Conservation (phyloP, 73 alveolate species). For the Tetrahymena elliotti region DNA sequence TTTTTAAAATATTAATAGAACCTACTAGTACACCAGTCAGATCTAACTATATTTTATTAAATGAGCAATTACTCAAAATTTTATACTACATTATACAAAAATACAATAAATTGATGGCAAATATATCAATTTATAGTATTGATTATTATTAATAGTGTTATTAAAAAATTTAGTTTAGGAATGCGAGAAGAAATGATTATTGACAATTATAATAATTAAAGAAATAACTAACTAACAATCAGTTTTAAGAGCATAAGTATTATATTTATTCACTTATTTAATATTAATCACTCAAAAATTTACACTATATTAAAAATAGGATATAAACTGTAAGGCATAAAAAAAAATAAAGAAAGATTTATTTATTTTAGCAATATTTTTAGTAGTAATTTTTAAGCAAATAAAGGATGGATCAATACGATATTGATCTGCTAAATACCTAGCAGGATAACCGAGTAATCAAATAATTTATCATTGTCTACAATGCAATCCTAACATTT, state of each 20-base stretch:
- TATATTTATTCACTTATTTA: not conserved
- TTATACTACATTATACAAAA: too few relatives aligned
- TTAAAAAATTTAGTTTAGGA: too few relatives aligned
- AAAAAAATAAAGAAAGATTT: not conserved
- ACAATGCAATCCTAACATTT: too few relatives aligned
- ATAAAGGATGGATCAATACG: not conserved
- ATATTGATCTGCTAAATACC: not conserved
- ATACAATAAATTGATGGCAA: too few relatives aligned
- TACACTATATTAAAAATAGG: not conserved
- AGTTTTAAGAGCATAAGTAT: not conserved
- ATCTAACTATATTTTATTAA: too few relatives aligned
- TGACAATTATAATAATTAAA: not conserved
- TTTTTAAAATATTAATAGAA: too few relatives aligned
- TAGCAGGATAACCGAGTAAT: not conserved
- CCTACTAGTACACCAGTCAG: too few relatives aligned
- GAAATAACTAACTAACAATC: not conserved
- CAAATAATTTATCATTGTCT: not conserved
- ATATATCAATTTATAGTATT: too few relatives aligned
- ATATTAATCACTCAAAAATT: not conserved
- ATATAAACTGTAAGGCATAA: not conserved
- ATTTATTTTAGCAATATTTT: not conserved
- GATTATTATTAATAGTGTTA: too few relatives aligned
- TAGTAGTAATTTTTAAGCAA: not conserved
- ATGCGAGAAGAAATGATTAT: too few relatives aligned
- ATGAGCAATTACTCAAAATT: too few relatives aligned